Conservation (phyloP, 2,329 filamentous ascomycete species). For the Fusarium lateritium region DNA sequence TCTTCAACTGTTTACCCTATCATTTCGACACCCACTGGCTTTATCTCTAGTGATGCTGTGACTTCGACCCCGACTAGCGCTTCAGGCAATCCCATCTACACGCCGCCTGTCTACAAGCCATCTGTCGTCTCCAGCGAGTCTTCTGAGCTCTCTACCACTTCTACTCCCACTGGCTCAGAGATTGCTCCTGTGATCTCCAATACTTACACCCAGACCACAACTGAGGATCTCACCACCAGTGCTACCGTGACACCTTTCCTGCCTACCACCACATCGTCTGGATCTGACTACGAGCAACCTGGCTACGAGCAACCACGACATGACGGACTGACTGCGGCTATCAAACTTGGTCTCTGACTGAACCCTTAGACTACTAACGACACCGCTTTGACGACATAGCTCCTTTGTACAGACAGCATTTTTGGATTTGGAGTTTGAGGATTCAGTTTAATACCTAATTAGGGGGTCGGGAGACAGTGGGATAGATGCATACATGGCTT, state of each 20-base stretch:
- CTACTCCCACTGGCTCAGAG: constrained; percentile 20
- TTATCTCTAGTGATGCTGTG: not conserved
- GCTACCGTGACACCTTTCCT: constrained; percentile 27
- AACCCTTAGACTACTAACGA: constrained; percentile 10
- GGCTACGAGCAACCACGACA: constrained; percentile 5
- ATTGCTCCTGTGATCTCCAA: constrained; percentile 16
- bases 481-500: constrained; percentile 24
- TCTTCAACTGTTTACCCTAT: constrained; percentile 21
- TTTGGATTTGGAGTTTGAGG: constrained; percentile 33
- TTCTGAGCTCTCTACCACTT: constrained; percentile 10
- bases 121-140: constrained; percentile 20
- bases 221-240: constrained; percentile 6
- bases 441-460: constrained; percentile 40
- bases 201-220: not conserved
- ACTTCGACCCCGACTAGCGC: constrained; percentile 4
- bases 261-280: constrained; percentile 6
- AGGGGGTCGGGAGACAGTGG: constrained; percentile 5
- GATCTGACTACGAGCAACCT: constrained; percentile 15
- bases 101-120: constrained; percentile 25
- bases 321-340: not conserved
- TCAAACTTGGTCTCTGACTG: constrained; percentile 19
- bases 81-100: constrained; percentile 18
- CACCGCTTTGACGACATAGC: constrained; percentile 16
- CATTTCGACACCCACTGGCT: constrained; percentile 11
- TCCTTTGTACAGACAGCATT: constrained; percentile 38